phyloP scores from a whole-genome alignment of 768 basidiomycete species.

The Amanita phalloides region DNA sequence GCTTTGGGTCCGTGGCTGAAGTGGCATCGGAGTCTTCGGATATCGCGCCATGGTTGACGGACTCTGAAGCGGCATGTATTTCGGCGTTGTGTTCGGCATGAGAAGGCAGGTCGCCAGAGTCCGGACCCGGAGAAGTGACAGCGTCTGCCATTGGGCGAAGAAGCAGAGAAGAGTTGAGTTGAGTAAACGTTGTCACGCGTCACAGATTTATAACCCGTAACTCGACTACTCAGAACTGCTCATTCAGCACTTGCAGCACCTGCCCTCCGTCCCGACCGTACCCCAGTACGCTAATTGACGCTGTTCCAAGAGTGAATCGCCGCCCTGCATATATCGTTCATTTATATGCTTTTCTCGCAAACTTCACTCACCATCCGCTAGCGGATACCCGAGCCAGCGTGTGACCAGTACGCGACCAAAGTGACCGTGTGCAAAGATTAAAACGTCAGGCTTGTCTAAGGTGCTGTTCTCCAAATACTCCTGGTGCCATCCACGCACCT shows the following conservation, averaged over 20 bases:
- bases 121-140: not conserved
- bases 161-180: not conserved
- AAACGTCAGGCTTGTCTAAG: constrained; percentile 59
- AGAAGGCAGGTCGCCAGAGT: not conserved
- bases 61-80: too few species aligned
- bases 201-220: not conserved
- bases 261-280: constrained; percentile 76
- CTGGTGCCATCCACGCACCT: constrained; percentile 65
- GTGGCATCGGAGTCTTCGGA: too few species aligned
- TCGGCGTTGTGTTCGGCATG: too few species aligned
- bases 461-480: constrained; percentile 55
- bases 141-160: not conserved
- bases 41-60: too few species aligned
- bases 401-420: constrained; percentile 69
- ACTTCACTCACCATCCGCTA: constrained; percentile 36
- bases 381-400: constrained; percentile 70
- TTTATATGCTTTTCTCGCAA: not conserved
- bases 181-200: not conserved
- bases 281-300: constrained; percentile 68
- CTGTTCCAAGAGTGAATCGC: constrained; percentile 50
- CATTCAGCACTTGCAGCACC: constrained; percentile 61
- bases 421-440: constrained; percentile 88
- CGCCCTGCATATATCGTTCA: not conserved
- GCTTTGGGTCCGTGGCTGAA: not conserved
- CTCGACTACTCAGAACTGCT: constrained; percentile 23